phyloP scores from a whole-genome alignment of 257 asterid species.

The Gardenia jasminoides region DNA sequence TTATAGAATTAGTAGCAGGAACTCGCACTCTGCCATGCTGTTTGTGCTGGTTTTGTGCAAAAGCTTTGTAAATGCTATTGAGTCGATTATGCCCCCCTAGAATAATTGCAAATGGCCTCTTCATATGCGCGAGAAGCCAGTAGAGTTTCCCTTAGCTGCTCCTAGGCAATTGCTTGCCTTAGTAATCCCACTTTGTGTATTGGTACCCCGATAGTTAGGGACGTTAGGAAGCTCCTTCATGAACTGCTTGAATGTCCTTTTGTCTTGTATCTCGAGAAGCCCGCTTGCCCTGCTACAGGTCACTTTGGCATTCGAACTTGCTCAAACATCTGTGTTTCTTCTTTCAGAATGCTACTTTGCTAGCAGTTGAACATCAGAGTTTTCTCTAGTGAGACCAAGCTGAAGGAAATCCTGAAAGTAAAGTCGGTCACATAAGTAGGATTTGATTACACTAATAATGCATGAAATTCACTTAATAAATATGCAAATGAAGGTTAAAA shows the following conservation, averaged over 20 bases:
- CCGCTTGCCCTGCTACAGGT: conserved; percentile 22
- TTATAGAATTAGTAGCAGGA: conserved; percentile 35
- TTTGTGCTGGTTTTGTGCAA: conserved; percentile 36
- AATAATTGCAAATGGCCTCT: conserved; percentile 21
- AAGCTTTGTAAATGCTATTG: conserved; percentile 31
- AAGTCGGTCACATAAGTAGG: neutral
- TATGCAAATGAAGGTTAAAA: neutral
- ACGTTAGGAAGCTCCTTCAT: conserved; percentile 14
- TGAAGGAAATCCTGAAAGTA: conserved; percentile 12
- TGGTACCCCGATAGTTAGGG: conserved; percentile 26
- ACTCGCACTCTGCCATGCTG: conserved; percentile 28
- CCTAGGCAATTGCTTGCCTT: conserved; percentile 25
- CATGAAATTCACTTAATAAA: neutral
- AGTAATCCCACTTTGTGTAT: conserved; percentile 27
- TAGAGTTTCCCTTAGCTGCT: conserved; percentile 14
- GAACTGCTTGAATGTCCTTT: conserved; percentile 13
- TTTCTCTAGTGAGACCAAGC: conserved; percentile 15
- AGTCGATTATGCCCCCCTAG: conserved; percentile 28
- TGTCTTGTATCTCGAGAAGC: conserved; percentile 27
- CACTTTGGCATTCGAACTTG: conserved; percentile 21
- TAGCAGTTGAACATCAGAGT: conserved; percentile 34
- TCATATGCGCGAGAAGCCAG: conserved; percentile 24
- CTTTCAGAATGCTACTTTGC: conserved; percentile 69
- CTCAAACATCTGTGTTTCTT: conserved; percentile 40
- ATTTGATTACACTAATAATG: neutral